phyloP scores from a whole-genome alignment of 345 rosid genomes.

The Populus pruinosa region DNA sequence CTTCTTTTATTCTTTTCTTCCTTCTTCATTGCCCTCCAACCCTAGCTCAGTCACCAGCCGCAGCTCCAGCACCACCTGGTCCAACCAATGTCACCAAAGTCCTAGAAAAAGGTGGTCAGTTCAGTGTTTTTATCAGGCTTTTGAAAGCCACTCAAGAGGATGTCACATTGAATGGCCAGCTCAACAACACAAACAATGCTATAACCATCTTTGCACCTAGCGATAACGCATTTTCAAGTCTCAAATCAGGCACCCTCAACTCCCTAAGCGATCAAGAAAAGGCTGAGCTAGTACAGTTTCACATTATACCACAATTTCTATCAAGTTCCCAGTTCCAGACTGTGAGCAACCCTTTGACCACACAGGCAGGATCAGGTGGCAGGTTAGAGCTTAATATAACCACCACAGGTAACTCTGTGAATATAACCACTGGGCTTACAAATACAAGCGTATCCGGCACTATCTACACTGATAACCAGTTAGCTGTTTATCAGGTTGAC shows the following conservation, averaged over 20 bases:
- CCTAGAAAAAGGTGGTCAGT: conserved; percentile 39
- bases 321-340: conserved; percentile 37
- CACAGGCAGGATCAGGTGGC: conserved; percentile 38
- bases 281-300: conserved; percentile 38
- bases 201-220: conserved; percentile 36
- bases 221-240: conserved; percentile 34
- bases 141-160: conserved; percentile 28
- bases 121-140: conserved; percentile 30
- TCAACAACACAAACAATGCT: conserved; percentile 40
- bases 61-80: conserved; percentile 24
- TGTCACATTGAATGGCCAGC: conserved; percentile 31
- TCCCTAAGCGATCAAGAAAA: conserved; percentile 31
- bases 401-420: conserved; percentile 30
- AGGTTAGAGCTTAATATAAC: conserved; percentile 27
- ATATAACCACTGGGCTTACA: conserved; percentile 34
- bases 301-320: conserved; percentile 28
- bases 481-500: neutral
- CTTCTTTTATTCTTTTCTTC: neutral
- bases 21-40: neutral
- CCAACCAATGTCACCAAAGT: conserved; percentile 33
- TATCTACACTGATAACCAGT: neutral
- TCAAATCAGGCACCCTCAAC: conserved; percentile 41
- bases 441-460: neutral
- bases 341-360: conserved; percentile 42
- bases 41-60: neutral